A percentile compares a stretch with the other conserved stretches of the same genome.
These are phyloP conservation scores for Macrophomina tecta DNA, from an alignment of 2,329 filamentous ascomycete genomes.

Conservation along the genomic window DNA sequence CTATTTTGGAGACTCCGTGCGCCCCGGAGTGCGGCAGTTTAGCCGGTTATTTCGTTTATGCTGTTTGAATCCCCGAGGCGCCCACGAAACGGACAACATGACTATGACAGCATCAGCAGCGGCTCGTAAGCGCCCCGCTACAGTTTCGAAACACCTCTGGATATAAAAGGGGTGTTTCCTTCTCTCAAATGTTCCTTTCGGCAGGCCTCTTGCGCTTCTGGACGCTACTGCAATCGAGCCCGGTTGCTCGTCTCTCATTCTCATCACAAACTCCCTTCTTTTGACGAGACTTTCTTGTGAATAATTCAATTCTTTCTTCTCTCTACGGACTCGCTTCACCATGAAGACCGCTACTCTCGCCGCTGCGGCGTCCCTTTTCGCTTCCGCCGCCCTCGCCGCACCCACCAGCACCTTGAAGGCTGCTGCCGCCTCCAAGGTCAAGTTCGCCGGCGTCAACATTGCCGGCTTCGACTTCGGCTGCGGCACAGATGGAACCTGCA, in stretches of 20 bases:
- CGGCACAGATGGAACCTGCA: slow-evolving; percentile 37
- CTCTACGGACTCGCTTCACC: neutral
- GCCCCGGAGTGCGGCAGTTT: neutral
- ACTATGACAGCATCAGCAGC: neutral
- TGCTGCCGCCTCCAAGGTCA: slow-evolving; percentile 30
- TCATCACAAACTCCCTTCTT: neutral
- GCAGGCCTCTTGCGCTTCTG: neutral
- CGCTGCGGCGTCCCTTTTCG: neutral
- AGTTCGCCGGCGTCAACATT: slow-evolving; percentile 50
- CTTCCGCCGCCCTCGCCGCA: neutral
- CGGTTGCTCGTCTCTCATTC: slow-evolving; percentile 17
- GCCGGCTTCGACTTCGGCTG: slow-evolving; percentile 59
- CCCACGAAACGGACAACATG: neutral
- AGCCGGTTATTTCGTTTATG: slow-evolving; percentile 21
- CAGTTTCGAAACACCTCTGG: neutral
- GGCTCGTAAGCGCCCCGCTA: neutral
- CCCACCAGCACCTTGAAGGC: slow-evolving; percentile 8
- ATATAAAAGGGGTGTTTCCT: slow-evolving; percentile 1
- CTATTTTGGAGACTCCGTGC: neutral
- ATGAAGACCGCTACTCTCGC: slow-evolving; percentile 5
- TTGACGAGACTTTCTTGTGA: neutral
- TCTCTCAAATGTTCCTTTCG: neutral
- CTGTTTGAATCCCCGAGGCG: neutral
- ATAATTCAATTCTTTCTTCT: neutral
- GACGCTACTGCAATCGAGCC: neutral